Percentiles rank a stretch among this genome's conserved stretches.
Conservation (phyloP, 1,139 yeast genomes). For the Pichia sp. region DNA sequence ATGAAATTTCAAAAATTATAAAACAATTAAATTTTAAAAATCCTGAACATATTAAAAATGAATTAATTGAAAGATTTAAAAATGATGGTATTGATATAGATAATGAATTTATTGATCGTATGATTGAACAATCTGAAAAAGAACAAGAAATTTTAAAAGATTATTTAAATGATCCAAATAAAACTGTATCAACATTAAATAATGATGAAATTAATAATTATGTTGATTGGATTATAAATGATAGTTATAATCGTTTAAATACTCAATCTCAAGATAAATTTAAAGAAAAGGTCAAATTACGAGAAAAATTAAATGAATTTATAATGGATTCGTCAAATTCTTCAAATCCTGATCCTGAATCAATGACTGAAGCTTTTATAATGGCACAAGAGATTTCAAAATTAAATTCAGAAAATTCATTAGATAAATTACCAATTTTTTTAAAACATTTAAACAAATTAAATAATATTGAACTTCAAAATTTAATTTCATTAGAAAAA, state of each 20-base stretch:
- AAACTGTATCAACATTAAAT: constrained; percentile 14
- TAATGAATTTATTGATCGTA: constrained; percentile 22
- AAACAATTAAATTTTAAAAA: constrained; percentile 6
- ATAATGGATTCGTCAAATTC: too few relatives aligned
- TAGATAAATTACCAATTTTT: constrained; percentile 22
- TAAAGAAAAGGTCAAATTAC: not conserved
- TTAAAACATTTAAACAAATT: constrained; percentile 19
- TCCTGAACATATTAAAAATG: constrained; percentile 24
- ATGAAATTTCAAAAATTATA: constrained; percentile 8
- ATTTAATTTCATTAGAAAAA: constrained; percentile 21
- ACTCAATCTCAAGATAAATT: constrained; percentile 10
- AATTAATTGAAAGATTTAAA: constrained; percentile 20
- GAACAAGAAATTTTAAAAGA: constrained; percentile 17
- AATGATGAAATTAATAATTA: constrained; percentile 20
- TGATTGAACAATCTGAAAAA: constrained; percentile 22
- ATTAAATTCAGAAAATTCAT: constrained; percentile 18
- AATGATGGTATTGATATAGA: constrained; percentile 27
- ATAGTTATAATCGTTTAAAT: constrained; percentile 16
- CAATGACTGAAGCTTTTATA: constrained; percentile 19
- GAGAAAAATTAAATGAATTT: constrained; percentile 9
- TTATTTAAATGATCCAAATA: constrained; percentile 15
- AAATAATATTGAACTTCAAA: constrained; percentile 16
- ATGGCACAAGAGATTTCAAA: constrained; percentile 21
- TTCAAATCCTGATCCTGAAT: constrained; percentile 17
- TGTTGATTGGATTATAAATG: constrained; percentile 27